phyloP scores from a whole-genome alignment of 805 yeast species.

The Blastobotrys peoriensis region DNA sequence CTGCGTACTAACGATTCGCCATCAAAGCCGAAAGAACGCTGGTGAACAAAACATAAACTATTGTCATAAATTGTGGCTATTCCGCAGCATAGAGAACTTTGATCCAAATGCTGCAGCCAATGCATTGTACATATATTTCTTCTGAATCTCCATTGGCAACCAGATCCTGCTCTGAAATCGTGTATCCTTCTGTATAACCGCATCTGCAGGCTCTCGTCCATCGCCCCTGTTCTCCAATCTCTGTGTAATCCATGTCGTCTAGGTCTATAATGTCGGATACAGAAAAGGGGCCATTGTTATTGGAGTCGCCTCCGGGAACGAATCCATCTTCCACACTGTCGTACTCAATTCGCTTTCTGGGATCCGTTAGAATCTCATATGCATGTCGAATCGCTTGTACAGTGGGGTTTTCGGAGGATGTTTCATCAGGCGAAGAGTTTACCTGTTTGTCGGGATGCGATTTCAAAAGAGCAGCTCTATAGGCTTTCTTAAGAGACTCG shows the following conservation, averaged over 20 bases:
- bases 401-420: constrained; percentile 11
- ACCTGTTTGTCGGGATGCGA: constrained; percentile 74
- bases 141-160: constrained; percentile 49
- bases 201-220: constrained; percentile 33
- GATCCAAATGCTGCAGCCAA: constrained; percentile 81
- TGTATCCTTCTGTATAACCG: constrained; percentile 49
- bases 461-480: constrained; percentile 49
- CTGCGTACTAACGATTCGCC: not conserved
- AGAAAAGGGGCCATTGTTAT: constrained; percentile 10
- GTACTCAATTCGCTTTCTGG: constrained; percentile 40
- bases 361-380: constrained; percentile 47
- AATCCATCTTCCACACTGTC: constrained; percentile 39
- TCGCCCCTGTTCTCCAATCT: constrained; percentile 19
- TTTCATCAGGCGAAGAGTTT: constrained; percentile 1
- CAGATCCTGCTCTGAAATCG: constrained; percentile 56
- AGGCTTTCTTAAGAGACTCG: constrained; percentile 51
- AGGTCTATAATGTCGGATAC: constrained; percentile 61
- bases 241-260: constrained; percentile 50
- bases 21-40: not conserved
- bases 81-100: constrained; percentile 50
- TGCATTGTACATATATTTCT: constrained; percentile 72
- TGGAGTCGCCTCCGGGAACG: constrained; percentile 3
- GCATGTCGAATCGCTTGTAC: constrained; percentile 56
- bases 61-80: constrained; percentile 6
- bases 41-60: not conserved